Percentiles rank a stretch among this genome's conserved stretches.
Conservation (phyloP, 2,329 filamentous ascomycete genomes). For the Ambrosiella xylebori region DNA sequence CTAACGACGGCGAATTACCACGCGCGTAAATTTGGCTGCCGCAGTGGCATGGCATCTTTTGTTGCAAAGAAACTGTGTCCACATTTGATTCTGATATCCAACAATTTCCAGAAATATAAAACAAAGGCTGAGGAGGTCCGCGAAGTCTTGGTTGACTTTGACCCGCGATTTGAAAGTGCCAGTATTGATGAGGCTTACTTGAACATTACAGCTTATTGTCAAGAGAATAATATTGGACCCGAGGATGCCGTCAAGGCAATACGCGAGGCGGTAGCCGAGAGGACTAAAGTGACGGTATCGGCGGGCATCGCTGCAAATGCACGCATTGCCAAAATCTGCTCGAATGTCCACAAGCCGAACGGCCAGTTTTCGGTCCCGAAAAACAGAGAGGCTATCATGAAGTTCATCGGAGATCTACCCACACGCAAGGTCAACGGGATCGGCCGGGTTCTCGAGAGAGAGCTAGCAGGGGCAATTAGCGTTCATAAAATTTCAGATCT, state of each 20-base stretch:
- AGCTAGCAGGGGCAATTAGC: constrained; percentile 66
- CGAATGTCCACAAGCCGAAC: constrained; percentile 91
- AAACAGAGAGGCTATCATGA: constrained; percentile 58
- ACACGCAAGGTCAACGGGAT: constrained; percentile 88
- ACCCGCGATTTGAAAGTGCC: constrained; percentile 77
- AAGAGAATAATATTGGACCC: constrained; percentile 46
- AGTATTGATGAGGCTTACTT: constrained; percentile 95
- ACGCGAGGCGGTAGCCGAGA: constrained; percentile 56
- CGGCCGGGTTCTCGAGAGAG: constrained; percentile 83
- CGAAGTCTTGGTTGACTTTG: constrained; percentile 68
- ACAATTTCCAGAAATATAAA: constrained; percentile 81
- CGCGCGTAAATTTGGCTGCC: constrained; percentile 74
- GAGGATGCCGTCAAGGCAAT: constrained; percentile 62
- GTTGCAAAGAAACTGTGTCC: constrained; percentile 91
- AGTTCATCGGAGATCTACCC: constrained; percentile 68
- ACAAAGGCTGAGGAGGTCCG: constrained; percentile 81
- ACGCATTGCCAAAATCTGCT: constrained; percentile 86
- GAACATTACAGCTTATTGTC: constrained; percentile 80
- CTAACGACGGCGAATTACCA: constrained; percentile 66
- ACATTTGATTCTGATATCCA: constrained; percentile 59
- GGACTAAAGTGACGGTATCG: constrained; percentile 72
- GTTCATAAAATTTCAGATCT: constrained; percentile 82
- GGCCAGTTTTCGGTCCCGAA: constrained; percentile 67
- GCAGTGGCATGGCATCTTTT: constrained; percentile 91
- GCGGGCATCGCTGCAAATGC: constrained; percentile 90